Evolutionary conservation across 176 grass and related monocot genomes (phyloP), one percentile per base, ranked within the genome.

Genomic region (Eragrostis nindensis): DNA sequence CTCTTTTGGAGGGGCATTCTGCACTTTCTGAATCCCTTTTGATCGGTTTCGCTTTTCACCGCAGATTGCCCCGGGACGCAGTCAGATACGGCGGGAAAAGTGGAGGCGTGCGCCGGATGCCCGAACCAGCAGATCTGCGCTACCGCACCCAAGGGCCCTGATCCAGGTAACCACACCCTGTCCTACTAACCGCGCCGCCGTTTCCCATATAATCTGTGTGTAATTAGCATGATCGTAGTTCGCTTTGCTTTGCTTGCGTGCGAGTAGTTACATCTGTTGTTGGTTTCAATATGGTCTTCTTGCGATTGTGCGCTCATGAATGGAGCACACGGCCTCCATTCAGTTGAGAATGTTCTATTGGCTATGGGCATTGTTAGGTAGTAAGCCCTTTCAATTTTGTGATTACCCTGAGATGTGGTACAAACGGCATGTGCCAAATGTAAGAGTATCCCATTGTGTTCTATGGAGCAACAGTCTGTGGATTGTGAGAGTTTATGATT

Each of bases 71-170:
- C 90, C 2, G 90, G 94, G 11, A 82, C 94, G 68, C 73, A 93
- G 73, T 93, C 94, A 74, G 90, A 97, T 76, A 39, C 46, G 46
- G 94, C 90, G 60, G 88, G 94, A 84, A 93, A 93, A 80, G 68
- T 77, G 50, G 94, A 93, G 56, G 62, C 75, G 5, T 97, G 94
- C 77, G 83, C 94, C 11, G 94, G 90, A 19, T 93, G 94, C 76
- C 94, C 94, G 64, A 97, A 93, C 83, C 88, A 97, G 80, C 73
- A 97, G 79, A 80, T 93, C 43, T 93, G 94, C 18, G 87, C 93
- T 36, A 86, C 82, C 7, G 82, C 85, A 18, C 93, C 90, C 32
- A 92, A 90, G 82, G 85, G 87, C 60, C 93, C 93, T 8, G 87
- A 96, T 18, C 90, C 93, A 43, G 93, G 90, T 96, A 81, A 62